These are phyloP conservation scores for Aspergillus phoenicis DNA, from an alignment of 2,329 filamentous ascomycete genomes.

Conservation along the genomic window DNA sequence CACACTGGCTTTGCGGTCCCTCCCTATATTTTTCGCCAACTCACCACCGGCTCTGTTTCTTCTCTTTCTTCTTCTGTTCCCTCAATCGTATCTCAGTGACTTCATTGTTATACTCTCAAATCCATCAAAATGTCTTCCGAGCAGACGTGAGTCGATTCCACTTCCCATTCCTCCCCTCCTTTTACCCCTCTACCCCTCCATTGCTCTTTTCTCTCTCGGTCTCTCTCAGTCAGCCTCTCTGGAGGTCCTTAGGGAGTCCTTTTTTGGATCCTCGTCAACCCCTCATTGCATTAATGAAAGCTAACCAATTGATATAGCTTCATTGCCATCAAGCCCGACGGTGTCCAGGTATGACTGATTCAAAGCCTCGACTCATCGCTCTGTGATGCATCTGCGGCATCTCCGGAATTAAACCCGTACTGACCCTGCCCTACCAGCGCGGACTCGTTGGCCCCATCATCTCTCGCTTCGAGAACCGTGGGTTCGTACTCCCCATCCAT, in stretches of 20 bases:
- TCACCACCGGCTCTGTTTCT: slow-evolving; percentile 26
- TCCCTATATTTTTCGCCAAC: slow-evolving; percentile 31
- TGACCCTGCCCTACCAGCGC: slow-evolving; percentile 63
- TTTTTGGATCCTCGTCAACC: slow-evolving; percentile 9
- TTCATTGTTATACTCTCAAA: slow-evolving; percentile 26
- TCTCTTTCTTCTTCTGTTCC: slow-evolving; percentile 24
- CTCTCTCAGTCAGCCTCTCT: not conserved
- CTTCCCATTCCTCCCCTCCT: slow-evolving; percentile 3
- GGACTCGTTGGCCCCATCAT: slow-evolving; percentile 98
- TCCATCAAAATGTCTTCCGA: slow-evolving; percentile 70
- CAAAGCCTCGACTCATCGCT: not conserved
- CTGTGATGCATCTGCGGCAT: not conserved
- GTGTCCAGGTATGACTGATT: slow-evolving; percentile 76
- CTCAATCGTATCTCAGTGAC: slow-evolving; percentile 22
- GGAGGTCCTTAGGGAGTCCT: not conserved
- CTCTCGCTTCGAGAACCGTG: slow-evolving; percentile 95
- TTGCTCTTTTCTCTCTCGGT: not conserved
- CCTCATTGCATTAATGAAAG: slow-evolving; percentile 23
- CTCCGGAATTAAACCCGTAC: slow-evolving; percentile 15
- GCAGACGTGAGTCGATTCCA: slow-evolving; percentile 72
- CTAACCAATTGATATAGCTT: slow-evolving; percentile 66
- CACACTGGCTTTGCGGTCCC: slow-evolving; percentile 20
- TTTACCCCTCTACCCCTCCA: not conserved
- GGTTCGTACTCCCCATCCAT: slow-evolving; percentile 57
- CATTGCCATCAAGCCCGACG: slow-evolving; percentile 99